These are phyloP conservation scores for Cercospora zeae-maydis DNA, from an alignment of 2,329 filamentous ascomycete genomes.

Conservation along the genomic window DNA sequence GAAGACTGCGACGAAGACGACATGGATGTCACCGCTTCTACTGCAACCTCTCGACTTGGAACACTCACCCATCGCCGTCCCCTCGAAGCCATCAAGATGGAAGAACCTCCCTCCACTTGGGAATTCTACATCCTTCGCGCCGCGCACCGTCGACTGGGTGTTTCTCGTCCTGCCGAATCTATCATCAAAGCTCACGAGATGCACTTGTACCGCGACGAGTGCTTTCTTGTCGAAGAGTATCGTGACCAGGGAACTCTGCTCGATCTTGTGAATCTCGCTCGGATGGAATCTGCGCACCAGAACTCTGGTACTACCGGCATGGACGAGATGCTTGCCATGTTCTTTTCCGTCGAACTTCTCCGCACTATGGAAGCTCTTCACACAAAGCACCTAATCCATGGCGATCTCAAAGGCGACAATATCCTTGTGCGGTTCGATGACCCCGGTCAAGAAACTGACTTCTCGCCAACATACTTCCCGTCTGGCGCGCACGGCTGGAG, in stretches of 20 bases:
- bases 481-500: slow-evolving; percentile 76
- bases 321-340: slow-evolving; percentile 91
- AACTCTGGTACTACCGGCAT: slow-evolving; percentile 57
- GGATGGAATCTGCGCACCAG: slow-evolving; percentile 47
- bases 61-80: slow-evolving; percentile 56
- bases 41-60: slow-evolving; percentile 51
- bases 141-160: slow-evolving; percentile 70
- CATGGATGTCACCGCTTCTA: slow-evolving; percentile 38
- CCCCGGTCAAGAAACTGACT: slow-evolving; percentile 40
- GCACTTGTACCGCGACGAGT: slow-evolving; percentile 86
- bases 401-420: slow-evolving; percentile 94
- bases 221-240: slow-evolving; percentile 83
- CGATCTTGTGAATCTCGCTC: slow-evolving; percentile 87
- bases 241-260: slow-evolving; percentile 86
- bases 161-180: slow-evolving; percentile 66
- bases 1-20: slow-evolving; percentile 37
- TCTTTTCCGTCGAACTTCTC: slow-evolving; percentile 87
- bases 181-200: slow-evolving; percentile 83
- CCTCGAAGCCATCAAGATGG: slow-evolving; percentile 91
- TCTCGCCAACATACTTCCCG: slow-evolving; percentile 64
- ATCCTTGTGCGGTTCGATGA: slow-evolving; percentile 80
- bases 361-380: slow-evolving; percentile 88
- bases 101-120: slow-evolving; percentile 83
- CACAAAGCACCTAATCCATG: slow-evolving; percentile 73
- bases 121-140: slow-evolving; percentile 95